These are phyloP conservation scores for Terfezia boudieri DNA, from an alignment of 495 filamentous ascomycete species.

Conservation along the genomic window DNA sequence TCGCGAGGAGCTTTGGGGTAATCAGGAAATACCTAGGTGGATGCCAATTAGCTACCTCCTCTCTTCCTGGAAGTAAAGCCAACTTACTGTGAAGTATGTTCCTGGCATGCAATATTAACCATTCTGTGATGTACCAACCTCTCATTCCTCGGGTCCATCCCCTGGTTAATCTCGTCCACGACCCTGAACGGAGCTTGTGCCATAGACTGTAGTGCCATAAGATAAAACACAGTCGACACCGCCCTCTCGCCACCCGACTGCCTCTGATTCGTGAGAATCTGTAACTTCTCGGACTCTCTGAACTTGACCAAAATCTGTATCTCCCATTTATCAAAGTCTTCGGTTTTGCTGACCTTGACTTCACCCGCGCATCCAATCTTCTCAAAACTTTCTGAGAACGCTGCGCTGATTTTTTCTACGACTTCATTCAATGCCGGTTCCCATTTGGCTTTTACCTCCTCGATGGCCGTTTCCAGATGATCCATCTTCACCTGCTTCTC, in stretches of 20 bases:
- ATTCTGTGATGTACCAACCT: conserved; percentile 91
- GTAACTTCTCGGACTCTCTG: conserved; percentile 63
- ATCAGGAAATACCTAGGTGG: conserved; percentile 65
- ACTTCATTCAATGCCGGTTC: conserved; percentile 67
- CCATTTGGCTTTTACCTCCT: conserved; percentile 39
- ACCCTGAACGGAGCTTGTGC: conserved; percentile 95
- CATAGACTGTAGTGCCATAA: conserved; percentile 91
- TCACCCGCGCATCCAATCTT: conserved; percentile 93
- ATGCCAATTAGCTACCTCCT: neutral
- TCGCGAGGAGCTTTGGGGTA: conserved; percentile 83
- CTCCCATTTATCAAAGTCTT: conserved; percentile 80
- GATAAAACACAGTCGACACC: conserved; percentile 95
- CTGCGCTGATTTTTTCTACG: conserved; percentile 59
- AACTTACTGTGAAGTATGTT: conserved; percentile 37
- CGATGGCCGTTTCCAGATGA: conserved; percentile 33
- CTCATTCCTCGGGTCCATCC: conserved; percentile 97
- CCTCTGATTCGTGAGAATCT: conserved; percentile 67
- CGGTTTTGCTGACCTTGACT: conserved; percentile 57
- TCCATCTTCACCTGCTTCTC: conserved; percentile 30
- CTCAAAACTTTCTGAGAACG: conserved; percentile 73
- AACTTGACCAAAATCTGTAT: conserved; percentile 91
- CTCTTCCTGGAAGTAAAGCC: neutral
- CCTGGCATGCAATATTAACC: conserved; percentile 75
- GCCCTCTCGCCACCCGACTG: conserved; percentile 93
- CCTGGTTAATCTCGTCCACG: conserved; percentile 98